Base-by-base conservation (phyloP, 2,329 filamentous ascomycete species). In the Aureobasidium melanogenum region DNA sequence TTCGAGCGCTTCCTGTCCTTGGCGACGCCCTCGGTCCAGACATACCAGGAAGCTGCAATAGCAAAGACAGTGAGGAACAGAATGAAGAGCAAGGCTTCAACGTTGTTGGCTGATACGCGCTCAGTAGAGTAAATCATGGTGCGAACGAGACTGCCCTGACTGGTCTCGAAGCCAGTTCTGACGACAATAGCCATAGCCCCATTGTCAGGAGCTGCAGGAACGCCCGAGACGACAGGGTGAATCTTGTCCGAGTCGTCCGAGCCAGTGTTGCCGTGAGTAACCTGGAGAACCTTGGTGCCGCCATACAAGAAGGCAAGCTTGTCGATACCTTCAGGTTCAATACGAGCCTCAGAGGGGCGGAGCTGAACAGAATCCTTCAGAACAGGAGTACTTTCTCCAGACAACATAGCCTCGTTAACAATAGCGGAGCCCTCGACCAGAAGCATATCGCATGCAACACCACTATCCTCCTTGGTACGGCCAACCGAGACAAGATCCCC, bases 61-160 rank as follows among this genome's bases (percentile, higher is more conserved):
- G 95, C 95, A 77, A 99, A 99, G 69, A 97, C 84, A 60, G 96
- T 84, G 30, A 99, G 83, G 82, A 99, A 99, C 63, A 99, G 82
- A 67, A 99, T 99, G 79, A 99, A 99, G 64, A 96, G 82, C n/a
- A 99, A 79, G 1, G 94, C 94, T 76, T 99, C 94, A 47, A 87
- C 87, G 71, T 99, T 97, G 78, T 97, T 97, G 68, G 94, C 94
- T n/a, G 93, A 97, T 26, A 99, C 93, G 66, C 93, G 91, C 75
- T 99, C 94, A 1, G 94, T 99, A 1, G 95, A 97, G 79, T 96
- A 99, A 70, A 99, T 99, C 94, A 99, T 99, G 67, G 94, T 99
- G 64, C 94, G 89, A 63, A 99, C 94, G 63, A 99, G 84, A 75
- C 91, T 97, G 65, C 94, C 94, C 76, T 99, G 95, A 61, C 93